Base-by-base conservation (phyloP, 2,329 filamentous ascomycete genomes). In the Cercospora nicotianae region DNA sequence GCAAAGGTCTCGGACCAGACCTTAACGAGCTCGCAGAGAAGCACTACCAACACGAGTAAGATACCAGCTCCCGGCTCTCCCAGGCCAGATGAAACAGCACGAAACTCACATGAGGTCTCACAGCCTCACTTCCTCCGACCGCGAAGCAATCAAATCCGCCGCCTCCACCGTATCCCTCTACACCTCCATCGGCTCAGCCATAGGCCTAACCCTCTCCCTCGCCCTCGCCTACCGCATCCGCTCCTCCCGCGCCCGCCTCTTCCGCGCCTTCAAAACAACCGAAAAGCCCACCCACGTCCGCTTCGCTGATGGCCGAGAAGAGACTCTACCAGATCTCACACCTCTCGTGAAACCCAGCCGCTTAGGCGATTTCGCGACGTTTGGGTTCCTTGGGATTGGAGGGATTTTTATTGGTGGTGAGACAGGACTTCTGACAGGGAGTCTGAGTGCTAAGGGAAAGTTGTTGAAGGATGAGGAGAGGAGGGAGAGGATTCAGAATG, bases 341-440 rank as follows among this genome's bases (percentile, higher is more conserved):
- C 82, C 83, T 0, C 74, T 87, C 42, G 71, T 91, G 48, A 83
- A 84, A 55, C 89, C 89, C 0, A 86, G 85, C 1, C 81, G 81
- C 0, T 74, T 86, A 60, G 88, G 88, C 13, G 89, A 91, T 70
- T 75, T 87, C 30, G 85, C 87, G 3, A 87, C 89, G 0, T 90
- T 89, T 74, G 84, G 86, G 69, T 85, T 91, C 74, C 88, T 90
- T 58, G 84, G 85, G 0, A 75, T 85, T 0, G 88, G 87, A 13
- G 88, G 89, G 0, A 75, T 90, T 5, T 87, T 91, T 69, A 70
- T 91, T 5, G 88, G 88, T 7, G 89, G 89, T 7, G 89, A 91
- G 79, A 78, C 84, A 12, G 89, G 89, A 0, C 79, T 90, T 58
- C 70, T 90, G 66, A 84, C 83, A 0, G 89, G 89, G 0, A 83